A percentile compares a stretch with the other conserved stretches of the same genome.
These are phyloP conservation scores for Exophiala bonariae DNA, from an alignment of 2,329 filamentous ascomycete species.

Conservation along the genomic window DNA sequence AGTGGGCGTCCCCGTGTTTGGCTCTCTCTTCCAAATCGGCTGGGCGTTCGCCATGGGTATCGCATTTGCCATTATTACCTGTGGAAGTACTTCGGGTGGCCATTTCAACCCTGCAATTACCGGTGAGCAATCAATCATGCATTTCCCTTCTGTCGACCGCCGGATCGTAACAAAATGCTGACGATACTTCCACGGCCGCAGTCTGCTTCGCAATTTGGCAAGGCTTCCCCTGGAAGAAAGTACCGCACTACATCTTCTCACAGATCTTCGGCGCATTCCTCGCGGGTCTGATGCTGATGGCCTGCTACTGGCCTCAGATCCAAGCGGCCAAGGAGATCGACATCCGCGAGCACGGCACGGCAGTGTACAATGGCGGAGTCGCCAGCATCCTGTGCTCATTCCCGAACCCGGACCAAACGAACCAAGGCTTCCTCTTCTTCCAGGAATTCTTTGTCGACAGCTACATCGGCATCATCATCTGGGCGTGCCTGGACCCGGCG, in stretches of 20 bases:
- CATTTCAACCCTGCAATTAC: conserved; percentile 58
- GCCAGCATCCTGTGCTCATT: conserved; percentile 58
- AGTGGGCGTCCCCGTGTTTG: conserved; percentile 38
- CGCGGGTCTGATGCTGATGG: conserved; percentile 56
- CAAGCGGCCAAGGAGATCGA: conserved; percentile 40
- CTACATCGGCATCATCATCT: conserved; percentile 59
- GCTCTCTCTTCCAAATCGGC: conserved; percentile 58
- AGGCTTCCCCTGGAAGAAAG: conserved; percentile 59
- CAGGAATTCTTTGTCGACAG: conserved; percentile 61
- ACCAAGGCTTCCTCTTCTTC: conserved; percentile 57
- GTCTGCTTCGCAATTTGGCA: conserved; percentile 53
- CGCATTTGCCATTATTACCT: conserved; percentile 60
- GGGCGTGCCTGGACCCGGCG: conserved; percentile 57
- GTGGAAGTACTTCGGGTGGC: conserved; percentile 54
- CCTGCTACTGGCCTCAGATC: conserved; percentile 57
- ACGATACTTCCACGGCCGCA: no score
- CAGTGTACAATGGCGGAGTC: conserved; percentile 50
- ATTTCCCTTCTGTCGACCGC: no score
- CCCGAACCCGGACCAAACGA: conserved; percentile 51
- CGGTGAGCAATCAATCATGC: no score
- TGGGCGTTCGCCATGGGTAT: conserved; percentile 59
- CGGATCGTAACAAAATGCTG: no score
- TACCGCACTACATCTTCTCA: conserved; percentile 49
- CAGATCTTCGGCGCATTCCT: conserved; percentile 60
- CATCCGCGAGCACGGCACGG: conserved; percentile 38